Base-by-base conservation (phyloP, 768 basidiomycete genomes). In the Lactarius pseudohatsudake region DNA sequence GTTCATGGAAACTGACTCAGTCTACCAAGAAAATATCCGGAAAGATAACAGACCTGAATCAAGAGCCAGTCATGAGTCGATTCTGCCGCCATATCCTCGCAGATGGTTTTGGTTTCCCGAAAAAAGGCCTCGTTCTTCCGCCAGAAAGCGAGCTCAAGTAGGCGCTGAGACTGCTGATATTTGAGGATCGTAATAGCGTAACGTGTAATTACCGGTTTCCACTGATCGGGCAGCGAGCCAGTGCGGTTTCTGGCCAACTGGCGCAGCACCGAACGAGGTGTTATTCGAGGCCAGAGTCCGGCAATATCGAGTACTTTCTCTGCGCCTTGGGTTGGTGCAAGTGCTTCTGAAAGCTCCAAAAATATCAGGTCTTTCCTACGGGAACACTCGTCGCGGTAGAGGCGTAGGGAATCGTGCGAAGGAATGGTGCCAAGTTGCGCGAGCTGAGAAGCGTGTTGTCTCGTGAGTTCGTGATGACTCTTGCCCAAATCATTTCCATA, bases 211-310 rank as follows among this genome's bases (percentile, higher is more conserved):
- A 16, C n/a, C 0, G 4, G 3, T 18, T 47, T 61, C 65, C 65
- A 66, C 32, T 34, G 28, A 13, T 45, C 56, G 9, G 61, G 18
- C 57, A 45, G 57, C 50, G 65, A 36, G 65, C 55, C 50, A 47
- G 68, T 64, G 0, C 10, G 43, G 4, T 75, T 74, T 59, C 68
- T 70, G n/a, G 72, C 67, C 28, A 76, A 58, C 22, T 72, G 60
- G 66, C 71, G 40, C 16, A 61, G 62, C 6, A 59, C 41, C 57
- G 58, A 53, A 40, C 57, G 43, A 22, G 61, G 62, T 4, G 61
- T 62, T 26, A 66, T 40, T 32, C 65, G 65, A 26, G 65, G 65
- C 65, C 65, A 66, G 1, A 66, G 66, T 3, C 66, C 61, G 2
- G 62, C 56, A 8, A 59, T 36, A 9, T 15, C 4, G n/a, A 10